phyloP scores from a whole-genome alignment of 1,284 basidiomycete genomes.

The Pseudozyma hubeiensis region DNA sequence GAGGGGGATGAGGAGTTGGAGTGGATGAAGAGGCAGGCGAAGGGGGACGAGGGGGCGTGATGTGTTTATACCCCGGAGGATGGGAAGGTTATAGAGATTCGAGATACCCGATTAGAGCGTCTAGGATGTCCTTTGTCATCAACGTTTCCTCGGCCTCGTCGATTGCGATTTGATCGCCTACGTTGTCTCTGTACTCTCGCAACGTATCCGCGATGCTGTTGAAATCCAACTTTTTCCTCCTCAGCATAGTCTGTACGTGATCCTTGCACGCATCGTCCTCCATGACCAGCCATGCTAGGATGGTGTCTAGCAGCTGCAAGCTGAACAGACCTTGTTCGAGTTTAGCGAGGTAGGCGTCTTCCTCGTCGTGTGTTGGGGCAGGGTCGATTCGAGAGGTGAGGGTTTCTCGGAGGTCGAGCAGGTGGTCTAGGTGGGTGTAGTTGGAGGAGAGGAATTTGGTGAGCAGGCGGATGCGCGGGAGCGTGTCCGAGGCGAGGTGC shows the following conservation, averaged over 20 bases:
- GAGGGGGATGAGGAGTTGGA: conserved; percentile 44
- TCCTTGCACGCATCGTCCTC: conserved; percentile 84
- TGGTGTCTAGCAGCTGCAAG: conserved; percentile 89
- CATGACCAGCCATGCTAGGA: conserved; percentile 94
- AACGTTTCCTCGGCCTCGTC: conserved; percentile 4
- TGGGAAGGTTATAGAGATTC: conserved; percentile 18
- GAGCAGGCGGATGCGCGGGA: conserved; percentile 82
- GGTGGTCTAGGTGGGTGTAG: conserved; percentile 92
- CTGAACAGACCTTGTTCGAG: conserved; percentile 88
- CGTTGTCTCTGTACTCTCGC: conserved; percentile 53
- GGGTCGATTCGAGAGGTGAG: conserved; percentile 77
- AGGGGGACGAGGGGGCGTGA: neutral
- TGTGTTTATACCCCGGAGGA: neutral
- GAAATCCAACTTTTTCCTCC: conserved; percentile 22
- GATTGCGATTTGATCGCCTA: conserved; percentile 53
- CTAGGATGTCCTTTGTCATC: conserved; percentile 49
- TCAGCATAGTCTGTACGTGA: conserved; percentile 46
- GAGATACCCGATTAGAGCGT: conserved; percentile 57
- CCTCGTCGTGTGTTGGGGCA: conserved; percentile 72
- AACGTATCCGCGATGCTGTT: conserved; percentile 33
- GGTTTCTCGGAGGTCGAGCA: conserved; percentile 85
- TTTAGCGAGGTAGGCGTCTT: conserved; percentile 83
- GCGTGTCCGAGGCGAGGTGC: conserved; percentile 86
- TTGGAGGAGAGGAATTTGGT: conserved; percentile 91
- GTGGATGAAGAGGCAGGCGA: conserved; percentile 22